Conservation (phyloP, 176 grass and related monocot genomes). For the Leersia perrieri region DNA sequence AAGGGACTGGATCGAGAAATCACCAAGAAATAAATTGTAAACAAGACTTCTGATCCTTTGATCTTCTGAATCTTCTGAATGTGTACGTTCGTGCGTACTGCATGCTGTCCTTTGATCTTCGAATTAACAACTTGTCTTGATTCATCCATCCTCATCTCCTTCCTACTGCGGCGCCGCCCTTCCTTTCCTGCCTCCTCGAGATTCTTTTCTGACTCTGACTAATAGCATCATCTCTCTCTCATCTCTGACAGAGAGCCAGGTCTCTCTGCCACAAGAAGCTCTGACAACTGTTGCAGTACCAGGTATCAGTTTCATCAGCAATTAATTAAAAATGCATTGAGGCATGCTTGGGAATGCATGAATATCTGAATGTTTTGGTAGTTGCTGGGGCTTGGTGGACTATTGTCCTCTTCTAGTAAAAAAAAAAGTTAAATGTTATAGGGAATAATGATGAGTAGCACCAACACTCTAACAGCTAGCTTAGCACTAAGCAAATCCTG, state of each 20-base stretch:
- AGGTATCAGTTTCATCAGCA: background rate
- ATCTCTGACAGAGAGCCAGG: background rate
- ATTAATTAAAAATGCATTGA: background rate
- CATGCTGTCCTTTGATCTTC: too few species aligned
- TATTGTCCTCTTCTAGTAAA: background rate
- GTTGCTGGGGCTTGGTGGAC: background rate
- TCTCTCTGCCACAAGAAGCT: slow-evolving; percentile 2
- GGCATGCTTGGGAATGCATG: background rate
- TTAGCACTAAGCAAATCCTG: slow-evolving; percentile 5
- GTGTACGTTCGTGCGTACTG: background rate
- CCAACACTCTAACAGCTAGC: slow-evolving; percentile 28
- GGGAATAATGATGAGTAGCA: slow-evolving; percentile 13
- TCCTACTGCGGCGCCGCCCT: slow-evolving; percentile 33
- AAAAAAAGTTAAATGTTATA: background rate
- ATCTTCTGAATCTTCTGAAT: background rate
- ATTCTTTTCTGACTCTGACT: background rate
- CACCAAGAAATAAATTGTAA: background rate
- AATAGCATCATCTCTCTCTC: background rate
- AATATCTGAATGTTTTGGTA: background rate
- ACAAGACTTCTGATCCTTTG: too few species aligned
- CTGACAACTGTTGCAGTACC: slow-evolving; percentile 21
- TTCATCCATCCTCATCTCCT: background rate
- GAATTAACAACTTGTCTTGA: background rate
- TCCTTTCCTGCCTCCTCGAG: slow-evolving; percentile 3
- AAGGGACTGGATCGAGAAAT: background rate